phyloP scores from a whole-genome alignment of 1,284 basidiomycete species.

The Inonotus hispidus region DNA sequence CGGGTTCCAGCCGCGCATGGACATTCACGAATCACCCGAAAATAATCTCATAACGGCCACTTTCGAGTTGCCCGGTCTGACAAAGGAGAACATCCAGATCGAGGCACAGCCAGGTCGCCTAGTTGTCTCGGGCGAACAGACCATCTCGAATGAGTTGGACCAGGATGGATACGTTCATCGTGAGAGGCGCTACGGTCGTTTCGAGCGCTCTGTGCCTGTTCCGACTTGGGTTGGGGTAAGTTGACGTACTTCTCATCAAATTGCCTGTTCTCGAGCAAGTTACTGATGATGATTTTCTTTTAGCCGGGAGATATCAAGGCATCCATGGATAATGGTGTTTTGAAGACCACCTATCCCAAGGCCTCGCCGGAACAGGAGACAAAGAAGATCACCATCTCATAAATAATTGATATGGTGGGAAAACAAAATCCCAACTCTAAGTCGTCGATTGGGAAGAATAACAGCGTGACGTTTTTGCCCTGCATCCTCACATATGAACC shows the following conservation, averaged over 20 bases:
- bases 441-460: neutral
- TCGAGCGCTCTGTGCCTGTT: slow-evolving; percentile 3
- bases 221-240: slow-evolving; percentile 10
- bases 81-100: slow-evolving; percentile 37
- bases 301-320: slow-evolving; percentile 24
- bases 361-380: slow-evolving; percentile 20
- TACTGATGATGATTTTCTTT: neutral
- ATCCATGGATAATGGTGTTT: slow-evolving; percentile 23
- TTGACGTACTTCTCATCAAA: neutral
- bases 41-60: slow-evolving; percentile 40
- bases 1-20: slow-evolving; percentile 34
- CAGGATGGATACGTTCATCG: slow-evolving; percentile 43
- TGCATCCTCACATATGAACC: too few species aligned
- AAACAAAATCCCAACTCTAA: neutral
- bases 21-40: slow-evolving; percentile 35
- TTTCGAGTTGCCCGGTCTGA: slow-evolving; percentile 46
- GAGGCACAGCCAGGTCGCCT: slow-evolving; percentile 40
- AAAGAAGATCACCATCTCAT: slow-evolving; percentile 22
- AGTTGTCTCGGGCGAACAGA: slow-evolving; percentile 41
- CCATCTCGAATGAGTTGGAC: slow-evolving; percentile 29
- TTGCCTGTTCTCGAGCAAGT: neutral
- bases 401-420: neutral
- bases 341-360: slow-evolving; percentile 25
- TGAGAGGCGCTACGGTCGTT: slow-evolving; percentile 39
- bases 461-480: too few species aligned